These are phyloP conservation scores for Fraxinus quadrangulata DNA, from an alignment of 257 asterid species.

Conservation along the genomic window DNA sequence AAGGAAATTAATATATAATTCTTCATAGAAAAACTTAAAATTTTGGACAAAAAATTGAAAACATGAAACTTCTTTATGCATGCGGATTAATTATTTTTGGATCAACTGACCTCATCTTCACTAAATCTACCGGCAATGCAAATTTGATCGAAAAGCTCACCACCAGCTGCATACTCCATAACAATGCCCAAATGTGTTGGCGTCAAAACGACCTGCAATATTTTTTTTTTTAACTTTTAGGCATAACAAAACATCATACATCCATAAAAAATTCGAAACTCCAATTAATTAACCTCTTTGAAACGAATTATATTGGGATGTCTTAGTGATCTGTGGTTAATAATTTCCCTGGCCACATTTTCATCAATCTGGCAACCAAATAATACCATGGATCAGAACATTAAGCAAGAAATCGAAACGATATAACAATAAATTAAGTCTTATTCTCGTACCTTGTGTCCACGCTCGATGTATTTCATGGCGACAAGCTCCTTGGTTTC, in stretches of 20 bases:
- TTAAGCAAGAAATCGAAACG: not conserved
- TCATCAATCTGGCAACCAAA: slow-evolving; percentile 63
- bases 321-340: slow-evolving; percentile 74
- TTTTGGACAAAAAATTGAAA: not conserved
- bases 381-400: not conserved
- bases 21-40: not conserved
- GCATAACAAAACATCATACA: not conserved
- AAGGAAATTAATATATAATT: not conserved
- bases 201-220: slow-evolving; percentile 49
- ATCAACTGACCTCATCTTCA: slow-evolving; percentile 53
- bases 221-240: not conserved
- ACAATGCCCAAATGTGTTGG: slow-evolving; percentile 62
- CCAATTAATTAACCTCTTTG: slow-evolving; percentile 53
- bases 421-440: not conserved
- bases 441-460: slow-evolving; percentile 49
- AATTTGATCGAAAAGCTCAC: slow-evolving; percentile 66
- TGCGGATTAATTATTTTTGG: not conserved
- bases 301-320: slow-evolving; percentile 86
- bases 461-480: slow-evolving; percentile 76
- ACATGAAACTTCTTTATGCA: too few species aligned
- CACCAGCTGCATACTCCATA: slow-evolving; percentile 84
- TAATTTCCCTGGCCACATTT: slow-evolving; percentile 79
- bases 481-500: slow-evolving; percentile 80
- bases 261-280: not conserved
- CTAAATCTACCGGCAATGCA: slow-evolving; percentile 67